A percentile compares a stretch with the other conserved stretches of the same genome.
These are phyloP conservation scores for Cercospora berteroae DNA, from an alignment of 2,329 filamentous ascomycete species.

Conservation along the genomic window DNA sequence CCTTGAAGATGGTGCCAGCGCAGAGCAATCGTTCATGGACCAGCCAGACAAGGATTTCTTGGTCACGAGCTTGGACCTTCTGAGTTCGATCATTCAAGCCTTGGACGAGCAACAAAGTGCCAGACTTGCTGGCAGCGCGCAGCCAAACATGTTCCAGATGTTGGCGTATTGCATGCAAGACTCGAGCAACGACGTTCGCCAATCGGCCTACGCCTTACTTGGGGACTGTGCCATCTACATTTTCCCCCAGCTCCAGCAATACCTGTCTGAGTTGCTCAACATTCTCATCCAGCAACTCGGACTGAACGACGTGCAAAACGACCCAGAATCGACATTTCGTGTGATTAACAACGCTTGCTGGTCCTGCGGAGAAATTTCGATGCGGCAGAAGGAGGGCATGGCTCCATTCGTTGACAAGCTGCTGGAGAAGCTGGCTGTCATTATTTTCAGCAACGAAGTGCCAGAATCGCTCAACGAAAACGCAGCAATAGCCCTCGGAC, in stretches of 20 bases:
- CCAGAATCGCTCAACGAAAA: slow-evolving; percentile 89
- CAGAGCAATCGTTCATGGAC: slow-evolving; percentile 68
- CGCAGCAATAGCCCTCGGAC: slow-evolving; percentile 85
- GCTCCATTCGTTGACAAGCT: slow-evolving; percentile 73
- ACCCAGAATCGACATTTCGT: slow-evolving; percentile 81
- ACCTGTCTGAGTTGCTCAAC: slow-evolving; percentile 70
- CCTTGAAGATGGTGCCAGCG: slow-evolving; percentile 73
- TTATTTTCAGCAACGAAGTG: slow-evolving; percentile 80
- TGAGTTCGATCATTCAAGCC: slow-evolving; percentile 91
- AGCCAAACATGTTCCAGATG: slow-evolving; percentile 85
- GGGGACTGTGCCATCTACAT: slow-evolving; percentile 94
- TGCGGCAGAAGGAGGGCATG: slow-evolving; percentile 72
- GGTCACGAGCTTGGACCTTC: slow-evolving; percentile 87
- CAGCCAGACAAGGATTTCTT: slow-evolving; percentile 94
- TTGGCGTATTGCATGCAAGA: slow-evolving; percentile 92
- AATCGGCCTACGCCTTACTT: slow-evolving; percentile 91
- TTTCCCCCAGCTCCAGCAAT: slow-evolving; percentile 74
- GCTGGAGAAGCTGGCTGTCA: slow-evolving; percentile 73
- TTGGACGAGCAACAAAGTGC: slow-evolving; percentile 70
- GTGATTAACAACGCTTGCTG: slow-evolving; percentile 98
- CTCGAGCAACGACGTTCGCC: slow-evolving; percentile 83
- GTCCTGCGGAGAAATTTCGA: slow-evolving; percentile 89
- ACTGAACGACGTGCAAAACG: slow-evolving; percentile 64
- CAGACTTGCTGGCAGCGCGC: slow-evolving; percentile 71
- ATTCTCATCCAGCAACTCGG: slow-evolving; percentile 87